These are phyloP conservation scores for Tagetes patula DNA, from an alignment of 129 eudicot species.

Conservation along the genomic window DNA sequence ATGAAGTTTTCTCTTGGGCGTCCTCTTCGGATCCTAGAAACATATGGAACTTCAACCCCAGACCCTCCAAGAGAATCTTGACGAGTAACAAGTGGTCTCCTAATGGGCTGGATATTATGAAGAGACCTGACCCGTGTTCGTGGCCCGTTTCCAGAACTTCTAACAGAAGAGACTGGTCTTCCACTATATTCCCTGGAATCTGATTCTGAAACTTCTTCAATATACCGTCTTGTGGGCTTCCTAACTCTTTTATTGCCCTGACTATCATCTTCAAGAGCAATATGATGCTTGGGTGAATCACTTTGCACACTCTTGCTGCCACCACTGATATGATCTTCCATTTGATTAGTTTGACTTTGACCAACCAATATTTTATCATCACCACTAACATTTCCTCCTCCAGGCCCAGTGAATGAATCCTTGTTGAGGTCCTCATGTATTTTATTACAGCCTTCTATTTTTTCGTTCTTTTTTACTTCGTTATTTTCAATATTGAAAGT, in stretches of 20 bases:
- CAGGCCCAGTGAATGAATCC: slow-evolving; percentile 33
- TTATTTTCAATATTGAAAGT: slow-evolving; percentile 59
- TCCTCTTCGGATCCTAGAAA: slow-evolving; percentile 80
- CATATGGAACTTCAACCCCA: slow-evolving; percentile 85
- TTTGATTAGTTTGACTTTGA: slow-evolving; percentile 31
- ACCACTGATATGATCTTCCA: slow-evolving; percentile 35
- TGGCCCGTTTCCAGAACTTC: slow-evolving; percentile 42
- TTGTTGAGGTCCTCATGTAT: slow-evolving; percentile 29
- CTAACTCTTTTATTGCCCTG: slow-evolving; percentile 77
- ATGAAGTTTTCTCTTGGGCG: slow-evolving; percentile 84
- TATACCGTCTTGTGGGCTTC: slow-evolving; percentile 91
- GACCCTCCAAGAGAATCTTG: slow-evolving; percentile 96
- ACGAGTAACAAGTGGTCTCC: slow-evolving; percentile 62
- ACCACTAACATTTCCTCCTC: slow-evolving; percentile 27
- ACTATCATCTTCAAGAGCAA: slow-evolving; percentile 46
- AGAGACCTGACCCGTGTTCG: slow-evolving; percentile 38
- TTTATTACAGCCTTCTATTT: slow-evolving; percentile 35
- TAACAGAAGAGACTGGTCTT: slow-evolving; percentile 40
- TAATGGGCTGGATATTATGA: slow-evolving; percentile 47
- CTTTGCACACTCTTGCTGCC: slow-evolving; percentile 34
- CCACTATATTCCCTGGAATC: slow-evolving; percentile 58
- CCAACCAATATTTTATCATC: slow-evolving; percentile 29
- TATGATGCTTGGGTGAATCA: slow-evolving; percentile 34
- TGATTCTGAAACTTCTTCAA: slow-evolving; percentile 85
- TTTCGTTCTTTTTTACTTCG: slow-evolving; percentile 54